Conservation (phyloP, 495 filamentous ascomycete genomes). For the Alectoria sarmentosa region DNA sequence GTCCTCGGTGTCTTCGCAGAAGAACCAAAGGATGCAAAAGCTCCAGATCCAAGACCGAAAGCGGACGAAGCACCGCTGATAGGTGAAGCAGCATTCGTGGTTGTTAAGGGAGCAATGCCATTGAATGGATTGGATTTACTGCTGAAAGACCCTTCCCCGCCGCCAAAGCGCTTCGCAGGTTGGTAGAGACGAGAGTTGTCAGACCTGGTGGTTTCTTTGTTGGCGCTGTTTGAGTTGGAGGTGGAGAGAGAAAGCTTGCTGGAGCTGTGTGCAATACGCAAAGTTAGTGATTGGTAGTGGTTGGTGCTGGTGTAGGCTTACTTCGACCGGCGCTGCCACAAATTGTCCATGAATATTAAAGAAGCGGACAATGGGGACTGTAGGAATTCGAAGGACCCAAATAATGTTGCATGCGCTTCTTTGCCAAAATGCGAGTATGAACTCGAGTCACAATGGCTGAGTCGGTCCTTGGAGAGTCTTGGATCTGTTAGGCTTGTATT, state of each 20-base stretch:
- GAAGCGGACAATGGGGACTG: background rate
- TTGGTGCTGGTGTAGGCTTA: constrained; percentile 14
- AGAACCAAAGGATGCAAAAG: constrained; percentile 93
- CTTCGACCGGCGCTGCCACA: constrained; percentile 34
- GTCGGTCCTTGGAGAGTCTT: background rate
- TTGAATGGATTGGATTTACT: constrained; percentile 83
- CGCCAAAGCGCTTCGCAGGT: constrained; percentile 64
- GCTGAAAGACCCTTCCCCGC: constrained; percentile 69
- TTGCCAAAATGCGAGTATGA: background rate
- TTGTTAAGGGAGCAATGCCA: constrained; percentile 62
- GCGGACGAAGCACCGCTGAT: constrained; percentile 82
- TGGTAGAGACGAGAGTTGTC: constrained; percentile 57
- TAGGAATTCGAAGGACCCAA: background rate
- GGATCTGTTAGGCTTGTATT: background rate
- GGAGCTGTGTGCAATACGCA: constrained; percentile 42
- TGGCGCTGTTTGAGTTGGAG: constrained; percentile 46
- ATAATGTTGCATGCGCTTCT: constrained; percentile 11
- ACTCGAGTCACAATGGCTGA: background rate
- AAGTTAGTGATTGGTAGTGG: constrained; percentile 10
- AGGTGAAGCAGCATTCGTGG: constrained; percentile 69
- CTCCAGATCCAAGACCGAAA: constrained; percentile 89
- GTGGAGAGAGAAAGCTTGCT: constrained; percentile 89
- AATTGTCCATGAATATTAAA: constrained; percentile 26
- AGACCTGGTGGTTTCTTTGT: constrained; percentile 55
- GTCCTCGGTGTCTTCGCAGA: constrained; percentile 80